Percentiles rank a stretch among this genome's conserved stretches.
These are phyloP conservation scores for Saccharomyces cerevisiae DNA, from an alignment of 805 yeast species.

Conservation along the genomic window DNA sequence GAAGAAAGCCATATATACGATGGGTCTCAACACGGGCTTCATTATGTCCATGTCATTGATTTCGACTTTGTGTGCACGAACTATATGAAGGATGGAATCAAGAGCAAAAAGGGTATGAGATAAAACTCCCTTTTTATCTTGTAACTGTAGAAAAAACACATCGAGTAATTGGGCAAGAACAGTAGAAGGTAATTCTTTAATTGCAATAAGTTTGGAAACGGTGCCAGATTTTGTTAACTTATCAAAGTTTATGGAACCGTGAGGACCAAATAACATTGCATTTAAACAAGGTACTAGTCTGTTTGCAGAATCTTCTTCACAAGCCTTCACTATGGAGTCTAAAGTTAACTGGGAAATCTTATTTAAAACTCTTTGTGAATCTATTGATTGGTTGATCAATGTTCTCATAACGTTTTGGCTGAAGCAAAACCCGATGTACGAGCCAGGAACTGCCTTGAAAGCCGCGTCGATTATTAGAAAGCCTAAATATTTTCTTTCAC, in stretches of 20 bases:
- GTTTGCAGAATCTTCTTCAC: slow-evolving; percentile 30
- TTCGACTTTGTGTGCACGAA: slow-evolving; percentile 36
- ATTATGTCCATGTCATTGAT: slow-evolving; percentile 19
- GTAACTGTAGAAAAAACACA: slow-evolving; percentile 7
- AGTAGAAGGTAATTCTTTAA: slow-evolving; percentile 8
- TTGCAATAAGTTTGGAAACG: slow-evolving; percentile 36
- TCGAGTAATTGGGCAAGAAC: slow-evolving; percentile 21
- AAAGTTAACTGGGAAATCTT: slow-evolving; percentile 54
- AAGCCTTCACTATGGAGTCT: slow-evolving; percentile 34
- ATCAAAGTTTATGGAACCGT: slow-evolving; percentile 67
- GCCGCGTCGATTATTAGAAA: slow-evolving; percentile 58
- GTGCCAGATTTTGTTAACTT: slow-evolving; percentile 66
- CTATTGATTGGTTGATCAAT: slow-evolving; percentile 67
- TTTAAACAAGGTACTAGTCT: slow-evolving; percentile 29
- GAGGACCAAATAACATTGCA: slow-evolving; percentile 35
- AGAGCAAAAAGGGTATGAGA: slow-evolving; percentile 42
- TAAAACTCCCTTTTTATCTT: slow-evolving; percentile 5
- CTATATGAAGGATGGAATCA: slow-evolving; percentile 49
- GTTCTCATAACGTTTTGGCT: slow-evolving; percentile 64
- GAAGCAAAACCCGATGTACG: slow-evolving; percentile 32
- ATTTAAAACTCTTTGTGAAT: slow-evolving; percentile 54
- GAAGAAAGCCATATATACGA: slow-evolving; percentile 30
- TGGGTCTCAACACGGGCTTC: slow-evolving; percentile 24
- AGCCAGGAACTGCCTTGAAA: slow-evolving; percentile 26
- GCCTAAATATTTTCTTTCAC: slow-evolving; percentile 83